Percentiles rank a stretch among this genome's conserved stretches.
Conservation (phyloP, 164 flowering plant genomes). For the Chloranthus sessilifolius region DNA sequence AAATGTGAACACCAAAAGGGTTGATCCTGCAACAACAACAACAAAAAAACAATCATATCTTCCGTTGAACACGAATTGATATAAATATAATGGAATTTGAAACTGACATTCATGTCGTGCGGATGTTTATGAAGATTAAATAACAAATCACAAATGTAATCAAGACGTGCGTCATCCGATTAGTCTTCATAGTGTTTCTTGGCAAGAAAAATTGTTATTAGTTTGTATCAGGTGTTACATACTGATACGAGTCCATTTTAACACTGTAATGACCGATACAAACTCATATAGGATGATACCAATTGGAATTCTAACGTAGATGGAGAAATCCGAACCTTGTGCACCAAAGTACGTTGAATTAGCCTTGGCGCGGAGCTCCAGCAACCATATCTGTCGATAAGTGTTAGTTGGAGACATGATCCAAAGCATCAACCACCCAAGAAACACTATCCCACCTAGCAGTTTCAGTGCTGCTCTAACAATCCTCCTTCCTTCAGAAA, state of each 20-base stretch:
- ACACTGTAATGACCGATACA: no score
- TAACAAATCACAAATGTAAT: no score
- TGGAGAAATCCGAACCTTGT: constrained; percentile 36
- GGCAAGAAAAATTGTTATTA: background rate
- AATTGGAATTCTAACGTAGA: background rate
- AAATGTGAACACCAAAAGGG: constrained; percentile 36
- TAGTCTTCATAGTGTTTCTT: background rate
- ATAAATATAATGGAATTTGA: background rate
- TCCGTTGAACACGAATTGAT: background rate
- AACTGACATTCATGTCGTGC: no score
- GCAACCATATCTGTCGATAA: constrained; percentile 33
- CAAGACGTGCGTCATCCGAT: no score
- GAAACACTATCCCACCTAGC: constrained; percentile 16
- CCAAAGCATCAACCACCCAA: constrained; percentile 55
- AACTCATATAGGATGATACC: no score
- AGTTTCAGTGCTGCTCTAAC: background rate
- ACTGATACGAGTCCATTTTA: no score
- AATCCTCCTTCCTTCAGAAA: background rate
- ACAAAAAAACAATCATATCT: background rate
- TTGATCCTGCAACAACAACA: constrained; percentile 24
- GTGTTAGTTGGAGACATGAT: constrained; percentile 49
- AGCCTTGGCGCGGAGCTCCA: constrained; percentile 22
- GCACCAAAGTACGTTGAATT: constrained; percentile 50
- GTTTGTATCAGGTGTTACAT: no score
- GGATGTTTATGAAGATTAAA: no score